Evolutionary conservation across 2,329 filamentous ascomycete genomes (phyloP), one percentile per base, ranked within the genome.

Genomic region (Alternaria sp.): DNA sequence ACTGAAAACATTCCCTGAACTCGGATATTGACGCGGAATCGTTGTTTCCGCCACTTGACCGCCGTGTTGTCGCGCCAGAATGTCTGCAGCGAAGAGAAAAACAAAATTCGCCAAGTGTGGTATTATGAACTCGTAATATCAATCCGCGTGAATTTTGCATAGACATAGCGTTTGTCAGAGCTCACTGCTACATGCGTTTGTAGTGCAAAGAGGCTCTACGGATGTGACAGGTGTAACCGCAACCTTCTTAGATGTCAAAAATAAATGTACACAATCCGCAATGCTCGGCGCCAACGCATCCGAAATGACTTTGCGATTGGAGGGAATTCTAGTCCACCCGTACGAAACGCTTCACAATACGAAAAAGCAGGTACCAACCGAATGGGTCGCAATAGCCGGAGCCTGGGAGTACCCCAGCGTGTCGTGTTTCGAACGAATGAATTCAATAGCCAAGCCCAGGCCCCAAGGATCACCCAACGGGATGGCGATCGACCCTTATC

Each of bases 391-490:
- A 51, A 62, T 64, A 58, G 51, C 51, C 59, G 58, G 58, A 36
- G 14, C 36, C 62, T 24, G 29, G 51, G 49, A 41, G 41, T 56
- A 58, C 51, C 60, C 58, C 51, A 58, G 57, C 31, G 40, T 51
- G 26, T 45, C 23, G 21, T 34, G 66, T 67, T 69, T 67, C 66
- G 54, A 62, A 66, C 60, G 66, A 60, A 61, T 62, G 58, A 63
- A 17, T 36, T 34, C 54, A 36, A 46, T 24, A 34, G 54, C 58
- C 51, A 54, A 51, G 51, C 21, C 5, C 29, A 24, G 33, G 21
- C 34, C 13, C 23, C 48, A 52, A 48, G 51, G 54, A 55, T 36
- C 24, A 23, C 49, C 56, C 51, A 44, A 55, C 51, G 55, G 31
- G 23, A 55, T 41, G 21, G 49, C 29, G 56, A 65, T 61, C 65